These are phyloP conservation scores for Uromyces viciae-fabae DNA, from an alignment of 1,284 basidiomycete species.

Conservation along the genomic window DNA sequence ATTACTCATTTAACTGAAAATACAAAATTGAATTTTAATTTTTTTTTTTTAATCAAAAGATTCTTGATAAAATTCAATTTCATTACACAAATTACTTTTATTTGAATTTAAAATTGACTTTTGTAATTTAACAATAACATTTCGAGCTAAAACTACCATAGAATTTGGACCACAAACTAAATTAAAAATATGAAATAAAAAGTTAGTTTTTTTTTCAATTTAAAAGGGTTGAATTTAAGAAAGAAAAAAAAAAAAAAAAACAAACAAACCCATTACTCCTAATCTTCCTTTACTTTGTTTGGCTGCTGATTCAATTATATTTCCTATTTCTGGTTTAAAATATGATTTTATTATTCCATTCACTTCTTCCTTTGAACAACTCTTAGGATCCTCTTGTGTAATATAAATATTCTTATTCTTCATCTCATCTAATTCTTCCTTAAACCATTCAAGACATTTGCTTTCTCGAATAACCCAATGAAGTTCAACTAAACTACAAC, in stretches of 20 bases:
- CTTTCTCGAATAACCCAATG: constrained; percentile 25
- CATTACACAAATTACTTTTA: not conserved
- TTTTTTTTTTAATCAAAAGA: constrained; percentile 6
- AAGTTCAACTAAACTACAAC: not conserved
- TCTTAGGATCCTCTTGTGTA: not conserved
- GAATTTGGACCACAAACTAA: constrained; percentile 55
- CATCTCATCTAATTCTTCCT: constrained; percentile 11
- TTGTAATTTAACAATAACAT: constrained; percentile 55
- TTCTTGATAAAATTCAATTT: constrained; percentile 41
- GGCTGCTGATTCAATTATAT: not conserved
- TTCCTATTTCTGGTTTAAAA: not conserved
- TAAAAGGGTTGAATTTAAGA: not conserved
- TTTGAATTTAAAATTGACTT: constrained; percentile 50
- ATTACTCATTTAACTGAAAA: too few species aligned
- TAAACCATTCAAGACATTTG: constrained; percentile 17
- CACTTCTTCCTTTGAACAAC: not conserved
- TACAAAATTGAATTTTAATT: too few species aligned
- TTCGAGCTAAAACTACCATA: constrained; percentile 56
- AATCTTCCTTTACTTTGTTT: constrained; percentile 5
- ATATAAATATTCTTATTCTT: constrained; percentile 13
- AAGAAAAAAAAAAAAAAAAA: not conserved
- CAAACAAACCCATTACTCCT: constrained; percentile 31
- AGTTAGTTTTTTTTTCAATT: not conserved
- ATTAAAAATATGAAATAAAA: not conserved
- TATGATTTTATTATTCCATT: not conserved